phyloP scores from a whole-genome alignment of 2,329 filamentous ascomycete species.

The Pestalotiopsis fici region DNA sequence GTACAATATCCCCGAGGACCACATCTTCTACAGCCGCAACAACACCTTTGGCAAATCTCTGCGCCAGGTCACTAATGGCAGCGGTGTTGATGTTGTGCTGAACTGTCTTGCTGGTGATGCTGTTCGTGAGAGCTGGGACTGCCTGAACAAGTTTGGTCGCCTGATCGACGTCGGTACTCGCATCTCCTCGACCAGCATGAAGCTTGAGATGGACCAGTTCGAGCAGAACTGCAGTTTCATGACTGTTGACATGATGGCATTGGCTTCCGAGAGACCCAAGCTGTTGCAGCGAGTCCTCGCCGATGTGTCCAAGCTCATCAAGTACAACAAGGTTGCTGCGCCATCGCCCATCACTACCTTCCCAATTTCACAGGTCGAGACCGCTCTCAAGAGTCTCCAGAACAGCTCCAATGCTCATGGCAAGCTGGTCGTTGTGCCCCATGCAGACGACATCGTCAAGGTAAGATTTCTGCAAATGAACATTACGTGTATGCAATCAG shows the following conservation, averaged over 20 bases:
- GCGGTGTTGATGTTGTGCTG: slow-evolving; percentile 17
- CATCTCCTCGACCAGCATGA: slow-evolving; percentile 26
- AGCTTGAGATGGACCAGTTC: slow-evolving; percentile 51
- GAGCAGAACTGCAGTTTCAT: slow-evolving; percentile 47
- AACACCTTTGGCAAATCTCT: slow-evolving; percentile 9
- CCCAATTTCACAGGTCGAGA: slow-evolving; percentile 34
- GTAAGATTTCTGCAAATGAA: not conserved
- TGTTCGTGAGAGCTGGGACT: slow-evolving; percentile 29
- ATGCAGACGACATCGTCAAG: slow-evolving; percentile 42
- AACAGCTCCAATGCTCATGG: slow-evolving; percentile 36
- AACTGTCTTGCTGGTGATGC: slow-evolving; percentile 28
- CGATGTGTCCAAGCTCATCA: slow-evolving; percentile 27
- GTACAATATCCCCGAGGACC: slow-evolving; percentile 8
- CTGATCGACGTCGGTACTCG: slow-evolving; percentile 27
- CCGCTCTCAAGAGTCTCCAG: slow-evolving; percentile 44
- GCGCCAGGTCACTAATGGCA: slow-evolving; percentile 5
- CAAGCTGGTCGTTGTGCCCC: slow-evolving; percentile 45
- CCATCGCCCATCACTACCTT: slow-evolving; percentile 35
- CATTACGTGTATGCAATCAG: not conserved
- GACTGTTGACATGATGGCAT: slow-evolving; percentile 44
- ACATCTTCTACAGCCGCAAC: slow-evolving; percentile 11
- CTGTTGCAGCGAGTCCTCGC: slow-evolving; percentile 26
- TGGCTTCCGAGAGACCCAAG: slow-evolving; percentile 34
- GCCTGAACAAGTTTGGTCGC: slow-evolving; percentile 29
- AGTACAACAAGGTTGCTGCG: slow-evolving; percentile 28